A percentile compares a stretch with the other conserved stretches of the same genome.
These are phyloP conservation scores for Gossypium armourianum DNA, from an alignment of 441 rosid species.

Conservation along the genomic window DNA sequence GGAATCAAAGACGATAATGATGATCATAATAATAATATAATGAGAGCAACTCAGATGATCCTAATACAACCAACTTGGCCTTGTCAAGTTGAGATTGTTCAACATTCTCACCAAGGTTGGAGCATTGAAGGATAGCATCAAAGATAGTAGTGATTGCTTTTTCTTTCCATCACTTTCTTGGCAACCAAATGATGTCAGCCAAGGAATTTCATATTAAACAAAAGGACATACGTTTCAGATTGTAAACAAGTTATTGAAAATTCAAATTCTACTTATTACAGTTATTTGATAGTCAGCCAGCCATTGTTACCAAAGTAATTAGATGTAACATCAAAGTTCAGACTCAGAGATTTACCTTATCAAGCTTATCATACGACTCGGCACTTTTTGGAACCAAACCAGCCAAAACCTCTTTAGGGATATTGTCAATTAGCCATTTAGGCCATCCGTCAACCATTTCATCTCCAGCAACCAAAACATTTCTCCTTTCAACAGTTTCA, in stretches of 20 bases:
- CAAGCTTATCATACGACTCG: constrained; percentile 46
- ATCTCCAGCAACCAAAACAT: constrained; percentile 12
- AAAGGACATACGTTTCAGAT: not conserved
- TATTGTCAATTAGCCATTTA: constrained; percentile 45
- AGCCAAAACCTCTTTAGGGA: constrained; percentile 38
- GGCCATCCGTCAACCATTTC: constrained; percentile 49
- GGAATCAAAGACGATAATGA: not conserved
- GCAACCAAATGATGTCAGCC: not conserved
- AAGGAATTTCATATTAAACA: not conserved
- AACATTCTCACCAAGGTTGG: constrained; percentile 2
- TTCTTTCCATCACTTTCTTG: not conserved
- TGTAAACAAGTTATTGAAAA: not conserved
- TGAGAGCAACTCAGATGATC: not conserved
- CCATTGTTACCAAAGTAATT: not conserved
- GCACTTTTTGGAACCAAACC: constrained; percentile 52
- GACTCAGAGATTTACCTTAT: constrained; percentile 28
- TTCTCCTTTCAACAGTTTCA: constrained; percentile 10
- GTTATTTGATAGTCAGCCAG: not conserved
- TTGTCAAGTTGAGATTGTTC: not conserved
- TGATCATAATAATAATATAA: not conserved
- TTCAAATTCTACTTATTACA: not conserved
- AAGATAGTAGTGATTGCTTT: not conserved
- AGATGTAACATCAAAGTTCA: not conserved
- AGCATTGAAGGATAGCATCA: not conserved
- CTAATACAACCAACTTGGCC: not conserved